Evolutionary conservation across 75 land plant genomes (phyloP).

Genomic region (Azolla pinnata): DNA sequence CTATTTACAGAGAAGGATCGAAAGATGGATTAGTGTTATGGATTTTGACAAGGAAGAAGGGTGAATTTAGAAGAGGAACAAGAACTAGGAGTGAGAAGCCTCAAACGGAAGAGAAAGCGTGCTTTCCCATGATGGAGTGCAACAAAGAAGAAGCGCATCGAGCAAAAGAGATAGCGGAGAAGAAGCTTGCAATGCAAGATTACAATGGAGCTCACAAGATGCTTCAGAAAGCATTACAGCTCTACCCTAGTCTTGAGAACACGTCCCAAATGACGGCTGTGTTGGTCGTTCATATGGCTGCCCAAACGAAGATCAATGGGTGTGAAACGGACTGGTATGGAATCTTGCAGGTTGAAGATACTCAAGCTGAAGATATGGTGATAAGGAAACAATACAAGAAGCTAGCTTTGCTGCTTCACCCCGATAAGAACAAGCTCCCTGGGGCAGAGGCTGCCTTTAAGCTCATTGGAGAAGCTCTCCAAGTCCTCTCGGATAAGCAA

Average conservation of each 20-base stretch:
- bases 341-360: slow-evolving; percentile 66
- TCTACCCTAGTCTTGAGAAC: slow-evolving; percentile 55
- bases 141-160: slow-evolving; percentile 60
- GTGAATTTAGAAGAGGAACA: no score
- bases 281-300: slow-evolving; percentile 63
- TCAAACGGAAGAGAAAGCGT: no score
- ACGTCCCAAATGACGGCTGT: slow-evolving; percentile 45
- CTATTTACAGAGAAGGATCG: no score
- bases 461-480: slow-evolving; percentile 74
- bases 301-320: slow-evolving; percentile 37
- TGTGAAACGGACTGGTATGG: slow-evolving; percentile 79
- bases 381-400: slow-evolving; percentile 83
- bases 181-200: slow-evolving; percentile 43
- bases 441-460: slow-evolving; percentile 97
- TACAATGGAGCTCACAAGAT: slow-evolving; percentile 45
- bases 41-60: no score
- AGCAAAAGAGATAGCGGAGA: slow-evolving; percentile 51
- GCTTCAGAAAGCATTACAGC: slow-evolving; percentile 37
- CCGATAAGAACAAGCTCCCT: slow-evolving; percentile 67
- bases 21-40: no score
- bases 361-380: slow-evolving; percentile 44
- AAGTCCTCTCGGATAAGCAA: slow-evolving; percentile 42
- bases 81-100: no score
- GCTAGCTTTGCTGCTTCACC: slow-evolving; percentile 84
- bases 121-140: slow-evolving; percentile 77